Evolutionary conservation across 371 early-diverging fungal species (phyloP).

Genomic region (Apophysomyces elegans): DNA sequence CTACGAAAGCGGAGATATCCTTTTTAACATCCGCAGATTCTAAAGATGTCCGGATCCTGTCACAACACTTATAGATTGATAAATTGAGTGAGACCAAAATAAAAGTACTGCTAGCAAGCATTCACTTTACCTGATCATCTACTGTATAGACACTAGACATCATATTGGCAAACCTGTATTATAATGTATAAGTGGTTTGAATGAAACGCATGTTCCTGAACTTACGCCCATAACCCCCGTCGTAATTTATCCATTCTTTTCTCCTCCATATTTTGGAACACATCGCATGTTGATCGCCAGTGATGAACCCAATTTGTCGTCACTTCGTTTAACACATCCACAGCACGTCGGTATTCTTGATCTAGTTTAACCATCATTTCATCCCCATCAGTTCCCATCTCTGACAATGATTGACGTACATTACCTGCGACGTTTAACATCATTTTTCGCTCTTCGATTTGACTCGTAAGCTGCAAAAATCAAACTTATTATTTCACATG

Average conservation of each 20-base stretch:
- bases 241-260: slow-evolving; percentile 43
- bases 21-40: slow-evolving; percentile 43
- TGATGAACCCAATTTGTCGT: slow-evolving; percentile 39
- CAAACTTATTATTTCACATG: not conserved
- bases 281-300: slow-evolving; percentile 38
- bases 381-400: not conserved
- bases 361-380: slow-evolving; percentile 25
- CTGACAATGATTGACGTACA: not conserved
- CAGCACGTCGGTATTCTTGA: slow-evolving; percentile 43
- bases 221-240: slow-evolving; percentile 47
- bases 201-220: slow-evolving; percentile 1
- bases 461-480: not conserved
- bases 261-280: slow-evolving; percentile 50
- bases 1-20: slow-evolving; percentile 41
- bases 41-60: slow-evolving; percentile 44
- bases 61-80: slow-evolving; percentile 35
- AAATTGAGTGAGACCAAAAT: not conserved
- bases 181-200: not conserved
- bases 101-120: not conserved
- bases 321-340: slow-evolving; percentile 34
- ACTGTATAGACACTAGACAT: slow-evolving; percentile 48
- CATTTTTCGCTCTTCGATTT: slow-evolving; percentile 25
- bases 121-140: slow-evolving; percentile 44
- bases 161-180: slow-evolving; percentile 46
- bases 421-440: slow-evolving; percentile 23